phyloP scores from a whole-genome alignment of 2,329 filamentous ascomycete species.

The Cladosporium austrohemisphaericum region DNA sequence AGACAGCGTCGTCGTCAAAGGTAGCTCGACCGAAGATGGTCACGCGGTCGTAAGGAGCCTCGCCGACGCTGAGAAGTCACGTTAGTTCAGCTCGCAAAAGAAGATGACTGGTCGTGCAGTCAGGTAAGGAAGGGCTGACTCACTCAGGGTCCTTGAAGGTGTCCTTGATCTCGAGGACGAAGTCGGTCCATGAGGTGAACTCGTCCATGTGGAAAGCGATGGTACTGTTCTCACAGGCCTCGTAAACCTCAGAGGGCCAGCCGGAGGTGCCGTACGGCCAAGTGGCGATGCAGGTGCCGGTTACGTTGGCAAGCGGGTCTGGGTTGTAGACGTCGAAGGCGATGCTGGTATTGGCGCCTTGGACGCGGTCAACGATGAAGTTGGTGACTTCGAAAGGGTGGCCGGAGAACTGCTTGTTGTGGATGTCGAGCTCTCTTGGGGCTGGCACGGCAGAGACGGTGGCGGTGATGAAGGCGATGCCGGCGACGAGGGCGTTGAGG shows the following conservation, averaged over 20 bases:
- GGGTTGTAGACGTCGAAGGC: slow-evolving; percentile 29
- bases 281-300: slow-evolving; percentile 22
- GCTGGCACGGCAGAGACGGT: slow-evolving; percentile 1
- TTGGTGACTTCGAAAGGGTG: slow-evolving; percentile 21
- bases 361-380: slow-evolving; percentile 19
- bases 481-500: background rate
- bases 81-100: slow-evolving; percentile 4
- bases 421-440: background rate
- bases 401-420: slow-evolving; percentile 7
- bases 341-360: slow-evolving; percentile 24
- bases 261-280: slow-evolving; percentile 22
- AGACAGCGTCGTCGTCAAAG: background rate
- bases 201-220: slow-evolving; percentile 27
- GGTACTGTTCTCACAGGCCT: slow-evolving; percentile 21
- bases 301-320: slow-evolving; percentile 26
- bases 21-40: slow-evolving; percentile 24
- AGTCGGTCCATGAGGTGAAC: slow-evolving; percentile 20
- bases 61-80: slow-evolving; percentile 23
- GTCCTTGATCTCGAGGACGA: slow-evolving; percentile 27
- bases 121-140: slow-evolving; percentile 16
- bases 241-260: slow-evolving; percentile 24
- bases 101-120: background rate
- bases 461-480: background rate
- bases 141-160: slow-evolving; percentile 28
- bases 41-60: slow-evolving; percentile 28